Evolutionary conservation across 371 early-diverging fungal genomes (phyloP), one percentile per base, ranked within the genome.

Genomic region (Capniomyces stellatus): DNA sequence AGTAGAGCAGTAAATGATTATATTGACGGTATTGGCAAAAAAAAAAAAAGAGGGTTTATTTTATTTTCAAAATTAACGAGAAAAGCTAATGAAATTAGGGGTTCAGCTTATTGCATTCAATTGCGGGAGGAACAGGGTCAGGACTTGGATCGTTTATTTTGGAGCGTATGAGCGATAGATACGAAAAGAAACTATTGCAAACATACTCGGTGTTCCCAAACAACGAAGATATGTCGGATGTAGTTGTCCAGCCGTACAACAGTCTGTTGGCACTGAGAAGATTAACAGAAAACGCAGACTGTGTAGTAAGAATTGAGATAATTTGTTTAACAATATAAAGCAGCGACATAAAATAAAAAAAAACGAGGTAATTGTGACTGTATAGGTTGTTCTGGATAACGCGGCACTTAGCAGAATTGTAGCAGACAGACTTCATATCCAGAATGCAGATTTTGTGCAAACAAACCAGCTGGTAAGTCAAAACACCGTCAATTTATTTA

Each of bases 201-300:
- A 95, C 98, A 0, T 98, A 96, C 61, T 96, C 97, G 0, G 97
- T 99, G n/a, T 98, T 99, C 62, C 99, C 99, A 2, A 98, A 98
- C 67, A 88, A 84, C 58, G 87, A 92, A 51, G 93, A 92, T 59
- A 82, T 89, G 43, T 87, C 87, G 18, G 99, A 99, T 67, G 95
- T 98, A 19, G 98, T 99, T 18, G 99, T 99, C 21, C 99, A 99
- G 67, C 99, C 99, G 3, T 99, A 99, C 67, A 99, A 99, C 74
- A 92, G 96, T 25, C 75, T 99, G 69, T 73, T 99, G 43, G 81
- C 90, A 29, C 70, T 99, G 55, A 90, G 93, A 69, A 69, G 98
- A 46, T 66, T 99, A 56, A 85, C 87, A 1, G 72, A 81, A 58
- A 85, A 87, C 68, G 92, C 95, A 10, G 98, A 98, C 66, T 85